Evolutionary conservation across 768 basidiomycete species (phyloP).

Genomic region (Xerocomus spinulosus): DNA sequence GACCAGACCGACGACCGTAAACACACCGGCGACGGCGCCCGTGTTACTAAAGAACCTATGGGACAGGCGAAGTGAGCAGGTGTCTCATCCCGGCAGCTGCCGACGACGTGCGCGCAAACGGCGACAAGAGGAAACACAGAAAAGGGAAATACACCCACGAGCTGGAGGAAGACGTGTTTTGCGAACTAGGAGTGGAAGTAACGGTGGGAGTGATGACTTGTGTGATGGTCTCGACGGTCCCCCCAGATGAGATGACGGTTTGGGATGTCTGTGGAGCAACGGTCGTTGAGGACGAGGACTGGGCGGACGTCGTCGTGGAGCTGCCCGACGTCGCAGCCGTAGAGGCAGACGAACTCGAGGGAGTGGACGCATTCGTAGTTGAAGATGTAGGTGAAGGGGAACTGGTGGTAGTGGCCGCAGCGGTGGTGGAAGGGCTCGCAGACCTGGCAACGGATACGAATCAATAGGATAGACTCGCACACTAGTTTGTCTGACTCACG

Average conservation of each 20-base stretch:
- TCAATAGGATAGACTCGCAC: background rate
- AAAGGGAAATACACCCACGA: conserved; percentile 20
- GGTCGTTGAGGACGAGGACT: conserved; percentile 2
- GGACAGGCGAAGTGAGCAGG: conserved; percentile 1
- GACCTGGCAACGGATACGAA: background rate
- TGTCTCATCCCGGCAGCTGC: background rate
- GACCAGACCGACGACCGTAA: conserved; percentile 65
- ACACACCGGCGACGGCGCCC: conserved; percentile 68
- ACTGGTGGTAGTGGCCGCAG: background rate
- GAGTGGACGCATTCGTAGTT: background rate
- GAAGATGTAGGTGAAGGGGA: conserved; percentile 3
- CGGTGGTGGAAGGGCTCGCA: background rate
- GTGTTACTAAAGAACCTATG: conserved; percentile 67
- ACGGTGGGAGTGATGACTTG: background rate
- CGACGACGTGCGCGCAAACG: background rate
- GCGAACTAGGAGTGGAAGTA: background rate
- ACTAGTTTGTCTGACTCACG: conserved; percentile 8
- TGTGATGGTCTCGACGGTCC: conserved; percentile 4
- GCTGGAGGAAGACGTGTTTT: conserved; percentile 8
- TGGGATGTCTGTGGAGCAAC: background rate
- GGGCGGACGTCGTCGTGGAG: background rate
- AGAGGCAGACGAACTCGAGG: background rate
- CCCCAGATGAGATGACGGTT: conserved; percentile 9
- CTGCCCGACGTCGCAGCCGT: background rate
- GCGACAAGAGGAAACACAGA: background rate